Evolutionary conservation across 495 filamentous ascomycete species (phyloP).

Genomic region (Tuber brumale): DNA sequence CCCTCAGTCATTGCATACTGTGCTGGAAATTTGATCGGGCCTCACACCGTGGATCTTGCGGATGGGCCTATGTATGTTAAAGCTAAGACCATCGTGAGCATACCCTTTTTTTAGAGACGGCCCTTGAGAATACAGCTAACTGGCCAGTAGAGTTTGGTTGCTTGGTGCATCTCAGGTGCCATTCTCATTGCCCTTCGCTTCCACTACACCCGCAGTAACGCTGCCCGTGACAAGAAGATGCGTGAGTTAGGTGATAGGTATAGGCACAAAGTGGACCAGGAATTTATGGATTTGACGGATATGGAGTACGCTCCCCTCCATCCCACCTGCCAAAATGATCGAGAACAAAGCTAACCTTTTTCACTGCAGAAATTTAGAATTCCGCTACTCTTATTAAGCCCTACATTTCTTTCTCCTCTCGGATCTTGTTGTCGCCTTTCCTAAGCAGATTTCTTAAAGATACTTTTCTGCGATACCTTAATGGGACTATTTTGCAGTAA

Average conservation of each 20-base stretch:
- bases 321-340: constrained; percentile 33
- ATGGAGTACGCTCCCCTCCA: constrained; percentile 52
- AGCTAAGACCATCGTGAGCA: not conserved
- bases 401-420: not conserved
- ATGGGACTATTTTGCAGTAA: not conserved
- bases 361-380: not conserved
- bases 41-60: constrained; percentile 22
- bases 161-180: not conserved
- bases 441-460: not conserved
- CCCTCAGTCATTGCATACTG: constrained; percentile 51
- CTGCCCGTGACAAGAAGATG: not conserved
- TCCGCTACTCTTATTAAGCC: not conserved
- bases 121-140: not conserved
- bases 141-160: not conserved
- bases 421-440: not conserved
- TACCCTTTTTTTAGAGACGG: not conserved
- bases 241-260: not conserved
- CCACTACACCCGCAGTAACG: not conserved
- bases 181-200: not conserved
- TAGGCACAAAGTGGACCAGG: not conserved
- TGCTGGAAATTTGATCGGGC: constrained; percentile 52
- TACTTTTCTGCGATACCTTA: not conserved
- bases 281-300: constrained; percentile 58
- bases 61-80: not conserved
- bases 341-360: not conserved